Conservation (phyloP, 495 filamentous ascomycete species). For the Bryoglossum gracile region DNA sequence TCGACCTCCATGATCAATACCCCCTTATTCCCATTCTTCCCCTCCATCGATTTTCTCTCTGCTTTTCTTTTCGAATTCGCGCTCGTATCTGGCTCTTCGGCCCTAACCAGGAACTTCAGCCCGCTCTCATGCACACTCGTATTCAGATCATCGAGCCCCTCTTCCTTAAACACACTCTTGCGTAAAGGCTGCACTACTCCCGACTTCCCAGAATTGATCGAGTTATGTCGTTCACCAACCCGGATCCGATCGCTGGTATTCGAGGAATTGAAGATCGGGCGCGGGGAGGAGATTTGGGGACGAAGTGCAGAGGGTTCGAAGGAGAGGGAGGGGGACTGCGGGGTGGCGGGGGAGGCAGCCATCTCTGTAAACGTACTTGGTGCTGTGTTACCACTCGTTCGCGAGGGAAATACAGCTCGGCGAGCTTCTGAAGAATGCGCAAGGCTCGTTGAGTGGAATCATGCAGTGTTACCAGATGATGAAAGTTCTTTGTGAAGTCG, state of each 20-base stretch:
- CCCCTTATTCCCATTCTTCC: background rate
- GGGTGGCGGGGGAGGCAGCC: conserved; percentile 2
- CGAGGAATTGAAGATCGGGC: conserved; percentile 40
- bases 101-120: conserved; percentile 22
- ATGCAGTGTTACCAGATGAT: too few relatives aligned
- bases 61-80: too few relatives aligned
- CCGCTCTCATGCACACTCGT: conserved; percentile 25
- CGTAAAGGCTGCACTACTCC: conserved; percentile 23
- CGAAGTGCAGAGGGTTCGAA: too few relatives aligned
- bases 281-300: too few relatives aligned
- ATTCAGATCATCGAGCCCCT: conserved; percentile 33
- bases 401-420: too few relatives aligned
- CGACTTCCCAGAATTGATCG: conserved; percentile 31
- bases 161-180: conserved; percentile 40
- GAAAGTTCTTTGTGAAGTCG: too few relatives aligned
- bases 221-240: conserved; percentile 31
- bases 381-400: too few relatives aligned
- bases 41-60: background rate
- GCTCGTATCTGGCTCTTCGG: too few relatives aligned
- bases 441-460: too few relatives aligned
- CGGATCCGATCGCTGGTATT: conserved; percentile 38
- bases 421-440: too few relatives aligned
- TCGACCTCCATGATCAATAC: background rate
- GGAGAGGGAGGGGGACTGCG: too few relatives aligned
- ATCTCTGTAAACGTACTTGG: too few relatives aligned